phyloP scores from a whole-genome alignment of 768 basidiomycete species.

The Flagelloscypha sp. region DNA sequence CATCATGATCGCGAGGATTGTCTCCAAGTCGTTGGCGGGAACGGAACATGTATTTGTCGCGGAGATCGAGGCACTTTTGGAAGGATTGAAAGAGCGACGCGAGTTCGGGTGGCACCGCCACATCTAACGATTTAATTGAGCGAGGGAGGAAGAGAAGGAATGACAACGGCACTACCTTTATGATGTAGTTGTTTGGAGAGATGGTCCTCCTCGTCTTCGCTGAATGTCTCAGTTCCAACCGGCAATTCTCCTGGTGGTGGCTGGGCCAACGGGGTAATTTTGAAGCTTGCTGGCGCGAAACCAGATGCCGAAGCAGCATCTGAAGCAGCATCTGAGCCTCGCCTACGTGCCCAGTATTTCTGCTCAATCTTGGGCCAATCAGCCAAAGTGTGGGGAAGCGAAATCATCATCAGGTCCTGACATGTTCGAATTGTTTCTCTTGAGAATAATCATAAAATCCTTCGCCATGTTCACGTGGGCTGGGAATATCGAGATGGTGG shows the following conservation, averaged over 20 bases:
- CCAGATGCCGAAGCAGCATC: conserved; percentile 29
- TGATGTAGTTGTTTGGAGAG: not conserved
- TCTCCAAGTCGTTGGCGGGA: conserved; percentile 92
- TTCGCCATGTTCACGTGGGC: conserved; percentile 54
- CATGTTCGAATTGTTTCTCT: conserved; percentile 69
- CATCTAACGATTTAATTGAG: conserved; percentile 14
- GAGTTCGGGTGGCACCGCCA: conserved; percentile 36
- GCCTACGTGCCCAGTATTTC: conserved; percentile 59
- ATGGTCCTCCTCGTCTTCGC: conserved; percentile 24
- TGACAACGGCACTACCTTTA: not conserved
- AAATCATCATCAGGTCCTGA: conserved; percentile 25
- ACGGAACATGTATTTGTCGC: conserved; percentile 89
- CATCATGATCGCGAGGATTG: conserved; percentile 89
- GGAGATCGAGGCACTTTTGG: conserved; percentile 77
- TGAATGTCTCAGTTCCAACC: conserved; percentile 13
- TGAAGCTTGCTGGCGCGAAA: conserved; percentile 35
- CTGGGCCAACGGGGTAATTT: conserved; percentile 25
- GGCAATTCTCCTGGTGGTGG: conserved; percentile 12
- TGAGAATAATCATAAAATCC: conserved; percentile 76
- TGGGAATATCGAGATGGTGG: too few species aligned
- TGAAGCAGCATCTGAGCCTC: conserved; percentile 46
- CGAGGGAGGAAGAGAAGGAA: not conserved
- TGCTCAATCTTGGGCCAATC: conserved; percentile 53
- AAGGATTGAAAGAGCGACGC: conserved; percentile 60
- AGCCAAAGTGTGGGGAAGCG: conserved; percentile 2